Evolutionary conservation across 2,329 filamentous ascomycete genomes (phyloP), one percentile per base, ranked within the genome.

Genomic region (Aspergillus luchuensis): DNA sequence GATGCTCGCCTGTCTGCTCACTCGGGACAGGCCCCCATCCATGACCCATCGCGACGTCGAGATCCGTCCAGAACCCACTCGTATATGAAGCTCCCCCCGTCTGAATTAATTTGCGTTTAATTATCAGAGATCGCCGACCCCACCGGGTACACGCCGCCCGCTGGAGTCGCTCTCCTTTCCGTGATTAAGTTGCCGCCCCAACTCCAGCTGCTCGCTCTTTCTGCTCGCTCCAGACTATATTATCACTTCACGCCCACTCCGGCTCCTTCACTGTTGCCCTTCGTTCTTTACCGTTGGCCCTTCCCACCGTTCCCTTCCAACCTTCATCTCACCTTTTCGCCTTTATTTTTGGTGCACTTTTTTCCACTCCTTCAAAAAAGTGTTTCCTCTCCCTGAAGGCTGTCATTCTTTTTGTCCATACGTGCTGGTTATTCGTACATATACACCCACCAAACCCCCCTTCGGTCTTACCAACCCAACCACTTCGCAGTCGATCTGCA

Each of bases 401-500:
- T 71, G 72, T 73, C 73, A 71, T 66, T 75, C 73, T 73, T 67
- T 67, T 75, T 71, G 57, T 60, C 57, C 47, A 61, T 60, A 63
- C 56, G 56, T 49, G 55, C 54, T 62, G 62, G 59, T 60, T 62
- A 48, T 57, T 60, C 64, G 57, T 65, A 66, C 53, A 61, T 58
- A 63, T 55, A 45, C 52, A 51, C 56, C 36, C 30, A 38, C 39
- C 51, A 53, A 52, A 47, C 52, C 39, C 30, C 47, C 53, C 38
- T 36, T 15, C 33, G 33, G 33, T 36, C 33, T 36, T 36, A 36
- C 23, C 43, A 53, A 45, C 23, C 17, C 51, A 23, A 50, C 48
- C 66, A 61, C 60, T 50, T 50, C 58, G 67, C 72, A 74, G 72
- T 74, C 68, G 73, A 75, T 72, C 74, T 77, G 74, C 70, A 59